Evolutionary conservation across 345 rosid species (phyloP), one percentile per base, ranked within the genome.

Genomic region (Camelina laxa): DNA sequence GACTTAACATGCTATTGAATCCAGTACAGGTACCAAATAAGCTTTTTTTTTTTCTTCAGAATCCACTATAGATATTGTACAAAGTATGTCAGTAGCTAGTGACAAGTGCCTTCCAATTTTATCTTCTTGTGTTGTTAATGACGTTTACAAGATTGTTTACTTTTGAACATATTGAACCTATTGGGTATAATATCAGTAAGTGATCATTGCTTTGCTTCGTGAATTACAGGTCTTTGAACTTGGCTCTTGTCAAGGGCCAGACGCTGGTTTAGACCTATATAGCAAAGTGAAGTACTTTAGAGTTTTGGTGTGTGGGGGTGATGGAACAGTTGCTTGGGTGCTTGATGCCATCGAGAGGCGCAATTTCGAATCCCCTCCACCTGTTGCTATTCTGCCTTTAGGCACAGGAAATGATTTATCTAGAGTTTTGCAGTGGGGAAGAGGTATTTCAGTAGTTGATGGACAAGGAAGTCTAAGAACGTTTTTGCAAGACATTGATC

Each of bases 371-470:
- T 87, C 90, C 45, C 97, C 97, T 69, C 93, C 97, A 79, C 93
- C 97, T 11, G 86, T 91, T 19, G 90, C 97, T 53, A 83, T 91
- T 65, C 93, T 91, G 64, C 97, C 97, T 5, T 85, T 89, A 65
- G 97, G 93, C 80, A 91, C 97, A 7, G 97, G 97, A 79, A 91
- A 91, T 77, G 97, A 91, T 81, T 67, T 91, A 79, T 88, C 92
- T 47, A 83, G 93, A 73, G 97, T 91, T 56, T 77, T 91, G 74
- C 83, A 81, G n/a, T 91, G 97, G 97, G 97, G 97, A 71, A 79
- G 88, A 79, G 90, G 97, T 76, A 75, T 88, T 79, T 84, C 90
- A 13, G 80, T 70, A 67, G 84, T 86, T 31, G 84, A 85, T 80
- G 86, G 89, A 72, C 93, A 85, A 77, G 90, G 88, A 50, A 87